Percentiles rank a stretch among this genome's conserved stretches.
Evolutionary conservation across 441 rosid genomes (phyloP).

Genomic region (Breynia disticha): DNA sequence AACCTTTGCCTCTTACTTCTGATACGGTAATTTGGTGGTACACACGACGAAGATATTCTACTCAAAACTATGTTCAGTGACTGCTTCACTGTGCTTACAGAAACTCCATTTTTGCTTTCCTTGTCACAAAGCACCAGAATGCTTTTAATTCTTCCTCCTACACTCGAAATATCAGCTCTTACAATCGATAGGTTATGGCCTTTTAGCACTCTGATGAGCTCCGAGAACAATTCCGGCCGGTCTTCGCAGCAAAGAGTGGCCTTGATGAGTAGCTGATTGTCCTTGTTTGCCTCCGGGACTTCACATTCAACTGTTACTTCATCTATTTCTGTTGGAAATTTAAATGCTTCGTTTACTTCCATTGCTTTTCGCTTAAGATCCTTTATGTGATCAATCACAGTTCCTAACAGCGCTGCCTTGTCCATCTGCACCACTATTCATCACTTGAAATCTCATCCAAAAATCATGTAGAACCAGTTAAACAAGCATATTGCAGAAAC

Average conservation of each 20-base stretch:
- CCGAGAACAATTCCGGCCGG: slow-evolving; percentile 62
- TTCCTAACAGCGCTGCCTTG: slow-evolving; percentile 80
- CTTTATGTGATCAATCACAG: slow-evolving; percentile 64
- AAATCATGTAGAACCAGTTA: background rate
- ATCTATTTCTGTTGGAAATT: slow-evolving; percentile 61
- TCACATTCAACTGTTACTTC: slow-evolving; percentile 53
- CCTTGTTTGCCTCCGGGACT: slow-evolving; percentile 11
- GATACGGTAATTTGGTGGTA: slow-evolving; percentile 39
- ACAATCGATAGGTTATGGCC: slow-evolving; percentile 42
- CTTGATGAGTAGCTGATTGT: slow-evolving; percentile 29
- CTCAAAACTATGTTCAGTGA: slow-evolving; percentile 47
- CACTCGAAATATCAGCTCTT: slow-evolving; percentile 47
- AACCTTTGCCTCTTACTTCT: slow-evolving; percentile 89
- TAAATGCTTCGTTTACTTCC: slow-evolving; percentile 35
- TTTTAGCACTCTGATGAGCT: slow-evolving; percentile 46
- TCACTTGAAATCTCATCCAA: background rate
- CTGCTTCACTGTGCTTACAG: slow-evolving; percentile 36
- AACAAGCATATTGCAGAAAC: too few species aligned
- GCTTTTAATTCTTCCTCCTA: slow-evolving; percentile 67
- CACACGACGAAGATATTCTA: slow-evolving; percentile 45
- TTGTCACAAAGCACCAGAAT: slow-evolving; percentile 38
- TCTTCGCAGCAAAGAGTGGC: slow-evolving; percentile 78
- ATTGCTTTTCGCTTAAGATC: slow-evolving; percentile 58
- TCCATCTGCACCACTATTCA: slow-evolving; percentile 46
- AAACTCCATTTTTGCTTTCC: slow-evolving; percentile 19